Conservation (phyloP, 176 grass and related monocot species). For the Juncus inflexus region DNA sequence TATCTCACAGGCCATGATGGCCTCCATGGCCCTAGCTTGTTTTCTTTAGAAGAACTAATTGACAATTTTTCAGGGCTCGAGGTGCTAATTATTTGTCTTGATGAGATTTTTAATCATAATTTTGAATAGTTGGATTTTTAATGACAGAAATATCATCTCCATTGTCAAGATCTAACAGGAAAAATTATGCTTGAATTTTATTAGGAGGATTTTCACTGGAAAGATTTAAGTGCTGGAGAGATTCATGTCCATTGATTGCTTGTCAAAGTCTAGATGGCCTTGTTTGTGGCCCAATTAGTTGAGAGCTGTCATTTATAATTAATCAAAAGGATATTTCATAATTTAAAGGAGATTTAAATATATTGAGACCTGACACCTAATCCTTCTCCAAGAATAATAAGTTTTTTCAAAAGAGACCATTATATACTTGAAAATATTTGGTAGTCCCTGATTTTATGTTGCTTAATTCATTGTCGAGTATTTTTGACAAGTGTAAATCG, state of each 20-base stretch:
- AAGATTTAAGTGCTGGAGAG: not conserved
- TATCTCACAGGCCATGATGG: not conserved
- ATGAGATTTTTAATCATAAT: constrained; percentile 1
- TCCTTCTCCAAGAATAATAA: too few species aligned
- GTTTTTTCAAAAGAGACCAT: too few species aligned
- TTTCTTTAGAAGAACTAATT: constrained; percentile 3
- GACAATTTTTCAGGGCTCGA: not conserved
- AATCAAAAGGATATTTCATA: constrained; percentile 11
- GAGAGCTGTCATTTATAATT: constrained; percentile 26
- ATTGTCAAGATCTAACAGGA: too few species aligned
- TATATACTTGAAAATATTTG: too few species aligned
- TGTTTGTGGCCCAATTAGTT: constrained; percentile 12
- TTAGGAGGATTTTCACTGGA: not conserved
- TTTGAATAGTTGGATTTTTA: too few species aligned
- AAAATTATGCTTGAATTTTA: too few species aligned
- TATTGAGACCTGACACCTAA: not conserved
- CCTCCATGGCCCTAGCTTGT: constrained; percentile 16
- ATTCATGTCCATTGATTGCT: constrained; percentile 7
- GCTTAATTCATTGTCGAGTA: too few species aligned
- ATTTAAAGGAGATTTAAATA: constrained; percentile 20
- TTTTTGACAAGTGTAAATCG: too few species aligned
- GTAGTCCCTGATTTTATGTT: too few species aligned
- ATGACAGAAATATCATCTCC: too few species aligned
- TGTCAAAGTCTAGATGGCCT: constrained; percentile 7
- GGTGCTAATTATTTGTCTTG: constrained; percentile 13